These are phyloP conservation scores for Fusarium incarnatum DNA, from an alignment of 2,329 filamentous ascomycete genomes.

Conservation along the genomic window DNA sequence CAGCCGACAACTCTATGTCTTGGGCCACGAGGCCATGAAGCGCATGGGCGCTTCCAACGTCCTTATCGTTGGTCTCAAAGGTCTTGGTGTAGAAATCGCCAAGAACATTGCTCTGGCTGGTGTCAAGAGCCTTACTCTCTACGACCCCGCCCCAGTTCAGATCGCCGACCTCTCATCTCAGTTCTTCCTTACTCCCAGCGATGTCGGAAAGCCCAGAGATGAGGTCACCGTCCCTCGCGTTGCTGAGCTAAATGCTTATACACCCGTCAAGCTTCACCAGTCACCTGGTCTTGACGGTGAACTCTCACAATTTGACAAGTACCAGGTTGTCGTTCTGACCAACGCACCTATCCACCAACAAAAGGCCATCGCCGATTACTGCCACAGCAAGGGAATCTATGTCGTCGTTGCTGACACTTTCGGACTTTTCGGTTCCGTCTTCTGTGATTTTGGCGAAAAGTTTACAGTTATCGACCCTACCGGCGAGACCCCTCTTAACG, in stretches of 20 bases:
- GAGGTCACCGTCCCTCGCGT: conserved; percentile 88
- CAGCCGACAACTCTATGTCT: conserved; percentile 78
- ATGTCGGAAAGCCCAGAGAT: conserved; percentile 93
- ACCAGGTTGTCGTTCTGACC: conserved; percentile 92
- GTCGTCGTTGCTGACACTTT: conserved; percentile 89
- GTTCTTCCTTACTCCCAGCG: conserved; percentile 90
- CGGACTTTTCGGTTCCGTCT: conserved; percentile 93
- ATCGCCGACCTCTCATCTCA: conserved; percentile 94
- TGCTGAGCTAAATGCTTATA: conserved; percentile 95
- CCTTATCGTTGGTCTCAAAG: conserved; percentile 90
- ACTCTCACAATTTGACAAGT: conserved; percentile 85
- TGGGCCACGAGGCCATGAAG: conserved; percentile 91
- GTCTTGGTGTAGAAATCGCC: conserved; percentile 95
- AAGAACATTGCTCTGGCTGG: conserved; percentile 98
- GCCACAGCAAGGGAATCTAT: conserved; percentile 93
- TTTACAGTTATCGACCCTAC: conserved; percentile 92
- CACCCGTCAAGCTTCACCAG: conserved; percentile 83
- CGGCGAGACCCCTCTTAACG: conserved; percentile 86
- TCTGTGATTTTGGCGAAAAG: conserved; percentile 96
- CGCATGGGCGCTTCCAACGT: conserved; percentile 97
- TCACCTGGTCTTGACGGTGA: conserved; percentile 76
- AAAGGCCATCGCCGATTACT: conserved; percentile 88
- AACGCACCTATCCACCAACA: conserved; percentile 84
- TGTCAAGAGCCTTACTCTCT: conserved; percentile 95
- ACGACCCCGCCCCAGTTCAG: conserved; percentile 85